A percentile compares a stretch with the other conserved stretches of the same genome.
Conservation (phyloP, 352 stramenopile genomes). For the Phytophthora cryptogea region DNA sequence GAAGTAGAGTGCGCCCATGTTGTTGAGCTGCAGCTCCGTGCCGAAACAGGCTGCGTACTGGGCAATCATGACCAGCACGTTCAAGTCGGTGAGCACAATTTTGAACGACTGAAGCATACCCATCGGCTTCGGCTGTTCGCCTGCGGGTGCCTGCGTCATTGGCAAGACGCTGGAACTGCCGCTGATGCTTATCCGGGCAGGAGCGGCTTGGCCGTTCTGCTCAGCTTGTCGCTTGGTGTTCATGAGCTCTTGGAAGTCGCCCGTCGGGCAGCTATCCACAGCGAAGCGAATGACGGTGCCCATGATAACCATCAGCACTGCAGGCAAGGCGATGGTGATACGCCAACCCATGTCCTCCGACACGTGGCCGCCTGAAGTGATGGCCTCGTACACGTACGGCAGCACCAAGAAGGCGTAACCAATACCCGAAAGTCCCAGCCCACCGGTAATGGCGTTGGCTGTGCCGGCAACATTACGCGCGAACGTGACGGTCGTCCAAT, state of each 20-base stretch:
- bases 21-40: conserved; percentile 96
- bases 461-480: conserved; percentile 93
- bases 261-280: conserved; percentile 92
- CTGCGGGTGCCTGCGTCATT: conserved; percentile 25
- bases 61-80: conserved; percentile 92
- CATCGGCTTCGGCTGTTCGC: conserved; percentile 25
- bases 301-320: conserved; percentile 81
- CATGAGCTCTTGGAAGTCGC: conserved; percentile 89
- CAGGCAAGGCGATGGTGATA: conserved; percentile 91
- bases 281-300: conserved; percentile 74
- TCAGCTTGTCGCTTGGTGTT: conserved; percentile 54
- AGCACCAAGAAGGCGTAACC: conserved; percentile 91
- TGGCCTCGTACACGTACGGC: conserved; percentile 85
- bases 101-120: conserved; percentile 44
- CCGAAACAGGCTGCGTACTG: conserved; percentile 95
- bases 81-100: conserved; percentile 80
- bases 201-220: conserved; percentile 38
- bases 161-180: conserved; percentile 27
- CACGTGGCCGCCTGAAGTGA: conserved; percentile 61
- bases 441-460: conserved; percentile 92
- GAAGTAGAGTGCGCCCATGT: conserved; percentile 95
- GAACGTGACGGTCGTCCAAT: conserved; percentile 96
- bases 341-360: conserved; percentile 90
- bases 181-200: conserved; percentile 32
- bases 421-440: conserved; percentile 93